phyloP scores from a whole-genome alignment of 805 yeast genomes.

The Jamesozyma lodderae region DNA sequence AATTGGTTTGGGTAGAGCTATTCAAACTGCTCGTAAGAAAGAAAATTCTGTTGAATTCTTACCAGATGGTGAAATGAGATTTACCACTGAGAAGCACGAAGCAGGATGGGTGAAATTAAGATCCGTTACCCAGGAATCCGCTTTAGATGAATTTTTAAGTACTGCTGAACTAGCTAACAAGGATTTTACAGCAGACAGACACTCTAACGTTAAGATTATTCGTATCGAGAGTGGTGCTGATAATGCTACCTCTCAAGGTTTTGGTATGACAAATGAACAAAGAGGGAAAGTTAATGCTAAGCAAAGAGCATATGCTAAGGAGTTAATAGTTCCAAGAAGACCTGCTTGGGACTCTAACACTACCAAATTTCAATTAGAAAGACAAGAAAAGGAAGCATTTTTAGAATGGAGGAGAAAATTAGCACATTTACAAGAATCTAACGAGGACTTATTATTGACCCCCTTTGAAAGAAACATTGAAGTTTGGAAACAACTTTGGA shows the following conservation, averaged over 20 bases:
- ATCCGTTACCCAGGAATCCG: slow-evolving; percentile 90
- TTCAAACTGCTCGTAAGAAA: slow-evolving; percentile 60
- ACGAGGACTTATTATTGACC: slow-evolving; percentile 72
- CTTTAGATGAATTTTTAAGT: slow-evolving; percentile 86
- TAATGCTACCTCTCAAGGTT: slow-evolving; percentile 40
- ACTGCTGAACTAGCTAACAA: slow-evolving; percentile 95
- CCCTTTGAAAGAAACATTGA: slow-evolving; percentile 96
- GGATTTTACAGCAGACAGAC: slow-evolving; percentile 88
- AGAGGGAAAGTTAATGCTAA: slow-evolving; percentile 49
- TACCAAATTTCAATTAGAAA: slow-evolving; percentile 68
- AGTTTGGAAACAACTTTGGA: slow-evolving; percentile 98
- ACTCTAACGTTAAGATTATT: slow-evolving; percentile 74
- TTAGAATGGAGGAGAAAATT: slow-evolving; percentile 89
- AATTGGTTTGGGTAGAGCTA: slow-evolving; percentile 78
- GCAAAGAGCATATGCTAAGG: slow-evolving; percentile 59
- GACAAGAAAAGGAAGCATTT: slow-evolving; percentile 83
- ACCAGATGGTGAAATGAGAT: slow-evolving; percentile 84
- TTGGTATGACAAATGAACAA: slow-evolving; percentile 57
- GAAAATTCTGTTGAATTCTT: slow-evolving; percentile 62
- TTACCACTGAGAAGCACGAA: slow-evolving; percentile 75
- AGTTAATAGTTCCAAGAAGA: slow-evolving; percentile 83
- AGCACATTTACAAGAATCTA: slow-evolving; percentile 74
- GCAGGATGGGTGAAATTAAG: slow-evolving; percentile 84
- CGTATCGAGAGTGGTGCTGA: slow-evolving; percentile 48
- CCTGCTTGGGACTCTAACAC: slow-evolving; percentile 75